phyloP scores from a whole-genome alignment of 371 early-diverging fungal species.

The Saksenaea oblongispora region DNA sequence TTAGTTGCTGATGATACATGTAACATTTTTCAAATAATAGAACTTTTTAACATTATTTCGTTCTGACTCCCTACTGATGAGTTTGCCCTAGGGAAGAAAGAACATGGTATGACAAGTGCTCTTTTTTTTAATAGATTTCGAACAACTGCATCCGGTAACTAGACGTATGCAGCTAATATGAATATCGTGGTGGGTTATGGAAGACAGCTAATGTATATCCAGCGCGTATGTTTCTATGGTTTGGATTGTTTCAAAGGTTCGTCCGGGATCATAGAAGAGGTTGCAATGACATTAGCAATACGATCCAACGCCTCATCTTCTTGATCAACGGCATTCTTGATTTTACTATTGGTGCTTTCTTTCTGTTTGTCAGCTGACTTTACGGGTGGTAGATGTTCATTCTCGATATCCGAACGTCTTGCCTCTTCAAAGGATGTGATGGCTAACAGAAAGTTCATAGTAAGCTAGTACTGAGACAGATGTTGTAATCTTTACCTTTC shows the following conservation, averaged over 20 bases:
- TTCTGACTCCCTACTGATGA: too few species aligned
- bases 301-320: conserved; percentile 22
- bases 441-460: conserved; percentile 38
- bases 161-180: too few species aligned
- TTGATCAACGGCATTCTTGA: conserved; percentile 44
- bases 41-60: too few species aligned
- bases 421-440: conserved; percentile 94
- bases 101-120: too few species aligned
- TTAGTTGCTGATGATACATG: too few species aligned
- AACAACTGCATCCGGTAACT: too few species aligned
- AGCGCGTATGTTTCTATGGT: too few species aligned
- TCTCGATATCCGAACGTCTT: conserved; percentile 82
- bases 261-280: neutral
- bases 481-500: conserved; percentile 45
- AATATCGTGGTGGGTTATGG: too few species aligned
- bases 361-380: conserved; percentile 29
- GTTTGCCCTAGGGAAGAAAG: too few species aligned
- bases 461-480: neutral
- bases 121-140: too few species aligned
- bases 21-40: too few species aligned
- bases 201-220: too few species aligned
- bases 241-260: neutral
- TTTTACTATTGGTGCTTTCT: conserved; percentile 44
- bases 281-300: conserved; percentile 15
- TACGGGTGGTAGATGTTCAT: conserved; percentile 90